Conservation (phyloP, 2,329 filamentous ascomycete species). For the Xylariales sp. region DNA sequence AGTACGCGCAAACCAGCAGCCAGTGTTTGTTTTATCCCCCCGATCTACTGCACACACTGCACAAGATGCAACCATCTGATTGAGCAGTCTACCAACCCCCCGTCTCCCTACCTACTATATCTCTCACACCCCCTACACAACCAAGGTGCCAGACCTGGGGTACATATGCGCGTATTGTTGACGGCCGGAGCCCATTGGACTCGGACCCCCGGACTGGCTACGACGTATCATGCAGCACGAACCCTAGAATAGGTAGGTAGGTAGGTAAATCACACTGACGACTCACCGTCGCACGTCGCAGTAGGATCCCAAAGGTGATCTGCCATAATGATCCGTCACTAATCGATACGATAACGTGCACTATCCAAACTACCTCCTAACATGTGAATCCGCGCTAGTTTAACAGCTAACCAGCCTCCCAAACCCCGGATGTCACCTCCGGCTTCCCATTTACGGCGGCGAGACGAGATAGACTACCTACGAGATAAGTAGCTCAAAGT, state of each 20-base stretch:
- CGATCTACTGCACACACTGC: too few relatives aligned
- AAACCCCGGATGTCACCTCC: too few relatives aligned
- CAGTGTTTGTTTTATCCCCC: too few relatives aligned
- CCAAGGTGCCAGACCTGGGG: neutral
- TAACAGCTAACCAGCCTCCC: neutral
- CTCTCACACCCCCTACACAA: too few relatives aligned
- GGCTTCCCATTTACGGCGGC: too few relatives aligned
- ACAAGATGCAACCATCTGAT: neutral
- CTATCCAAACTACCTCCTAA: neutral
- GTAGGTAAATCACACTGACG: too few relatives aligned
- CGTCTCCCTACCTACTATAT: too few relatives aligned
- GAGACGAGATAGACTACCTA: too few relatives aligned
- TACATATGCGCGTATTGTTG: neutral
- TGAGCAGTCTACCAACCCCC: too few relatives aligned
- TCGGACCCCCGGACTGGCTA: neutral
- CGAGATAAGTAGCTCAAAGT: too few relatives aligned
- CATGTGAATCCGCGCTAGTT: conserved; percentile 3
- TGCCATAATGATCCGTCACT: neutral
- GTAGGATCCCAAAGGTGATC: neutral
- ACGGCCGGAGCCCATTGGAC: neutral
- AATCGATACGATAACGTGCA: neutral
- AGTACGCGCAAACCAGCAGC: too few relatives aligned
- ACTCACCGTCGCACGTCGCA: too few relatives aligned
- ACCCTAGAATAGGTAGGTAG: neutral
- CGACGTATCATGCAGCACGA: neutral